Base-by-base conservation (phyloP, 345 rosid genomes). In the Eucalyptus polybractea region DNA sequence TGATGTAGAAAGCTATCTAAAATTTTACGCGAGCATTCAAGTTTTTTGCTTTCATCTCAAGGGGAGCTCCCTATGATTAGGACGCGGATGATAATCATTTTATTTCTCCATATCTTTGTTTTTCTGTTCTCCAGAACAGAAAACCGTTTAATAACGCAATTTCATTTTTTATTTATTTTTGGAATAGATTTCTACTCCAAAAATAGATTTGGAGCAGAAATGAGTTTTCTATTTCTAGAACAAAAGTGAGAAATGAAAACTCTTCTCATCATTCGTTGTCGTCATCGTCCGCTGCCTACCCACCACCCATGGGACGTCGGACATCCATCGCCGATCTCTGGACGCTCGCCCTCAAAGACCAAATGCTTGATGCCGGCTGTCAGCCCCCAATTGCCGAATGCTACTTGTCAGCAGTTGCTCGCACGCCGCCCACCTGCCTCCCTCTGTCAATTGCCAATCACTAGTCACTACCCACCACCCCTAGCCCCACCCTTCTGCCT, bases 361-460 rank as follows among this genome's bases (percentile, higher is more conserved):
- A 0, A 17, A 17, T 0, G 22, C 22, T 0, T 7, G 0, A 4
- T 0, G 4, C 9, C 1, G 0, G 10, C 0, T 19, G 1, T 19
- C 4, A 0, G 1, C 56, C 56, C 56, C 56, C 8, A 53, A 53
- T 19, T 7, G 22, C 8, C 22, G 0, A 17, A 17, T 0, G 1
- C 56, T 7, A 19, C 56, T 53, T 17, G 24, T 53, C 1, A 0
- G 19, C 7, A 14, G 3, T 14, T 50, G 53, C 22, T 1, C 2
- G 4, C 22, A 14, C 9, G 4, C 56, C 2, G 0, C 56, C 24
- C 56, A 7, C 10, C 10, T 5, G 1, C 8, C 56, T 53, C 56
- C 4, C 56, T 3, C 56, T 0, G 0, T 4, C 24, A 1, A 53
- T 53, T 53, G 24, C 24, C 56, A 53, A 53, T 19, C 24, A 15